A percentile compares a stretch with the other conserved stretches of the same genome.
phyloP scores from a whole-genome alignment of 192 early-diverging fungal species.

The Cetraspora pellucida region DNA sequence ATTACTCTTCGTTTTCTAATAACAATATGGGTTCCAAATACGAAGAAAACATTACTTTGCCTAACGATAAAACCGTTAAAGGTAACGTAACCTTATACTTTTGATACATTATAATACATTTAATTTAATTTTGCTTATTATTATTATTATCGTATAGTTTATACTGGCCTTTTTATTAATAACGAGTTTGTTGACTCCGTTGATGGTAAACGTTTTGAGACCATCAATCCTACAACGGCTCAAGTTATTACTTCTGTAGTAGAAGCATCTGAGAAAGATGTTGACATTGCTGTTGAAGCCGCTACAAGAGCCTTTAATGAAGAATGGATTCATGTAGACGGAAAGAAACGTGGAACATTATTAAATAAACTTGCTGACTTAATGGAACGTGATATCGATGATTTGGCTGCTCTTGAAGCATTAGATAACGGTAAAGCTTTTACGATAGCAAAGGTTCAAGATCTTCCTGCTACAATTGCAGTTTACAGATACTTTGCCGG shows the following conservation, averaged over 20 bases:
- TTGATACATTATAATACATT: too few species aligned
- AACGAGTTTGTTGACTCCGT: conserved; percentile 57
- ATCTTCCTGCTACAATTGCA: conserved; percentile 62
- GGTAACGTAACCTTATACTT: too few species aligned
- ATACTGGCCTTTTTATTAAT: conserved; percentile 69
- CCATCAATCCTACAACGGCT: conserved; percentile 65
- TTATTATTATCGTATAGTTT: conserved; percentile 29
- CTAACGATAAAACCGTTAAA: too few species aligned
- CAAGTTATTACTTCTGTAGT: conserved; percentile 50
- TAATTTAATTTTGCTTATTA: too few species aligned
- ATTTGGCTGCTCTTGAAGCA: conserved; percentile 64
- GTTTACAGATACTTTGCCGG: conserved; percentile 81
- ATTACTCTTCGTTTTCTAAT: too few species aligned
- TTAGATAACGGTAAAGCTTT: conserved; percentile 81
- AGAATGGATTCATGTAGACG: conserved; percentile 55
- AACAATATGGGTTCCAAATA: too few species aligned
- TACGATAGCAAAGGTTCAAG: conserved; percentile 54
- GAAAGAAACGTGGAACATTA: conserved; percentile 50
- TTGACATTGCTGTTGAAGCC: conserved; percentile 59
- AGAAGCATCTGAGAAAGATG: conserved; percentile 43
- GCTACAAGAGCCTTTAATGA: conserved; percentile 56
- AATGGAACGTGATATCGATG: conserved; percentile 49
- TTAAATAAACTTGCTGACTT: conserved; percentile 65
- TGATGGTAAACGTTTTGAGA: conserved; percentile 54
- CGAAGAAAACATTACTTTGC: too few species aligned